Evolutionary conservation across 768 basidiomycete genomes (phyloP).

Genomic region (Mycena olivaceomarginata): DNA sequence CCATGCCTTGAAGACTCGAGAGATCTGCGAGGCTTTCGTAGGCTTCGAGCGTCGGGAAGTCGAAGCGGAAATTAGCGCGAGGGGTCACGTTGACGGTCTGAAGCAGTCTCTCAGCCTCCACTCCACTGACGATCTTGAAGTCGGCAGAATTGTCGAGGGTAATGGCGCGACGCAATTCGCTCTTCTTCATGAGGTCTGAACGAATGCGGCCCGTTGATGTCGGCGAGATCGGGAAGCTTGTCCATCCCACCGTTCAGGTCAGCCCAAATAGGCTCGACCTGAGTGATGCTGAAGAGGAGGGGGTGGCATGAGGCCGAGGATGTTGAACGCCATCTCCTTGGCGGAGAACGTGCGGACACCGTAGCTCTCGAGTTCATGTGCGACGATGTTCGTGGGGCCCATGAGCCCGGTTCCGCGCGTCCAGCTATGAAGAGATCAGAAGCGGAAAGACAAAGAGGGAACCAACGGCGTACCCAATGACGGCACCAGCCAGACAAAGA

Average conservation of each 20-base stretch:
- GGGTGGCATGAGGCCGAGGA: constrained; percentile 99
- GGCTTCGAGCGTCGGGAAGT: constrained; percentile 92
- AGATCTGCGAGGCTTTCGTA: constrained; percentile 84
- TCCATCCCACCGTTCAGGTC: constrained; percentile 99
- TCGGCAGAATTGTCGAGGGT: constrained; percentile 97
- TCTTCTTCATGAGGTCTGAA: constrained; percentile 86
- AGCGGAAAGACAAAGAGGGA: constrained; percentile 3
- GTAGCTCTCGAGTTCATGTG: constrained; percentile 93
- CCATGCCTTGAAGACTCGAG: constrained; percentile 86
- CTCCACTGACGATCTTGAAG: constrained; percentile 93
- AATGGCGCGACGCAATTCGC: constrained; percentile 94
- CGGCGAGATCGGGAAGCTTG: constrained; percentile 95
- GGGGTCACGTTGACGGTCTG: constrained; percentile 96
- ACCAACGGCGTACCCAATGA: constrained; percentile 86
- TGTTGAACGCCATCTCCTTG: constrained; percentile 99
- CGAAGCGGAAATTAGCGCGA: constrained; percentile 98
- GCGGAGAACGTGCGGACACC: constrained; percentile 99
- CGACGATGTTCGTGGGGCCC: constrained; percentile 95
- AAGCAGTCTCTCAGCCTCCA: constrained; percentile 93
- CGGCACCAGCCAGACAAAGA: constrained; percentile 97
- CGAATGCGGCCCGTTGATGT: constrained; percentile 95
- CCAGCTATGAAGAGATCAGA: constrained; percentile 75
- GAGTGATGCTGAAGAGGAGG: constrained; percentile 98
- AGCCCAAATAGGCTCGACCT: constrained; percentile 99
- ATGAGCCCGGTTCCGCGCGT: constrained; percentile 98